Conservation (phyloP, 805 yeast genomes). For the Candida anglica region DNA sequence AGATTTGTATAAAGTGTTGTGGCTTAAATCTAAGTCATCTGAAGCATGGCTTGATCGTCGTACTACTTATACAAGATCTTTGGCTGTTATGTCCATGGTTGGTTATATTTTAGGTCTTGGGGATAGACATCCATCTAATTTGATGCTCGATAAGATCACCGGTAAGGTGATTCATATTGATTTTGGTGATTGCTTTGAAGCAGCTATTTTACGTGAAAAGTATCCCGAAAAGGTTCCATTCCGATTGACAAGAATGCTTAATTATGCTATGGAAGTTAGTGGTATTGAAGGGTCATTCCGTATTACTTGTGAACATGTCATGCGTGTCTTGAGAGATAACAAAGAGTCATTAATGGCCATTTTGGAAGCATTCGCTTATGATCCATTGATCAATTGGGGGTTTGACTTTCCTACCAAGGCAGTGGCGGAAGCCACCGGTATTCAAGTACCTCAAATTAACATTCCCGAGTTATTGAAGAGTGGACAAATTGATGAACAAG, state of each 20-base stretch:
- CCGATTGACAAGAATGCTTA: conserved; percentile 92
- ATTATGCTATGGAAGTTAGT: conserved; percentile 98
- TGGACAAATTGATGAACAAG: conserved; percentile 74
- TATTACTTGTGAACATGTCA: conserved; percentile 94
- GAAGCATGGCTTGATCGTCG: conserved; percentile 98
- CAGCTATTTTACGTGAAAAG: conserved; percentile 93
- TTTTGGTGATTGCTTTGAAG: conserved; percentile 98
- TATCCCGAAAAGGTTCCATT: conserved; percentile 98
- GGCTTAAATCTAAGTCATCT: conserved; percentile 94
- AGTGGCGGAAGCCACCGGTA: conserved; percentile 69
- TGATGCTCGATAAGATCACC: conserved; percentile 90
- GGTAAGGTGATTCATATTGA: conserved; percentile 97
- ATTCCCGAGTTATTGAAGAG: conserved; percentile 66
- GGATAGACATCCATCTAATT: conserved; percentile 95
- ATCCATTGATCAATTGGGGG: conserved; percentile 98
- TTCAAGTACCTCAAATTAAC: conserved; percentile 61
- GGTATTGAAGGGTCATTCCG: conserved; percentile 98
- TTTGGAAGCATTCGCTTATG: conserved; percentile 96
- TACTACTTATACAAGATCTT: conserved; percentile 90
- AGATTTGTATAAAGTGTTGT: conserved; percentile 88
- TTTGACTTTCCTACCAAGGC: conserved; percentile 86
- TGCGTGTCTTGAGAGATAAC: conserved; percentile 90
- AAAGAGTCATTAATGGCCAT: conserved; percentile 97
- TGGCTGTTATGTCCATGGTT: conserved; percentile 98
- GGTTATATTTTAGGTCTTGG: conserved; percentile 97